Percentiles rank a stretch among this genome's conserved stretches.
phyloP scores from a whole-genome alignment of 2,329 filamentous ascomycete genomes.

The Arthrinium phaeospermum region DNA sequence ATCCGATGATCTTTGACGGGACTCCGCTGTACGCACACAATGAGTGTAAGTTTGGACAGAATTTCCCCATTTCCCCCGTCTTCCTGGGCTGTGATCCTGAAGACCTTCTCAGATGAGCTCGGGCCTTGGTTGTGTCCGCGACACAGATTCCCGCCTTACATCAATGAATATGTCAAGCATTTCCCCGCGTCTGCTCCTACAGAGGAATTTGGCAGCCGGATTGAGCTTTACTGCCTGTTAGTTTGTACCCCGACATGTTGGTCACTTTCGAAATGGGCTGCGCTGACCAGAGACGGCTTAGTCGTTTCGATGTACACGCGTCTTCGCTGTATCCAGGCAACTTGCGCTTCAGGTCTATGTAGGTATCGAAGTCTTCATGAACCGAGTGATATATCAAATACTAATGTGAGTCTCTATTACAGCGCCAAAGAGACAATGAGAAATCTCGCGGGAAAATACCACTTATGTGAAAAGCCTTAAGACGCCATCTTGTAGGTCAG shows the following conservation, averaged over 20 bases:
- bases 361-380: neutral
- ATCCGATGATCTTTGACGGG: slow-evolving; percentile 25
- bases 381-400: too few species aligned
- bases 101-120: slow-evolving; percentile 24
- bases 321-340: neutral
- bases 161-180: slow-evolving; percentile 20
- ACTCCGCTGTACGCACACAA: slow-evolving; percentile 27
- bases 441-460: neutral
- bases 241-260: neutral
- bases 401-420: neutral
- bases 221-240: slow-evolving; percentile 29
- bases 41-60: slow-evolving; percentile 25
- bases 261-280: too few species aligned
- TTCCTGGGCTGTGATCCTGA: neutral
- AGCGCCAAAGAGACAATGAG: neutral
- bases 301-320: neutral
- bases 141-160: slow-evolving; percentile 19
- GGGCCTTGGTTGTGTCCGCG: slow-evolving; percentile 23
- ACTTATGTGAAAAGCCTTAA: too few species aligned
- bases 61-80: neutral
- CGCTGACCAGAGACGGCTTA: neutral
- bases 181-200: slow-evolving; percentile 26
- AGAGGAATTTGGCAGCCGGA: slow-evolving; percentile 29
- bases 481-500: too few species aligned
- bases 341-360: neutral